A percentile compares a stretch with the other conserved stretches of the same genome.
These are phyloP conservation scores for Tagetes patula DNA, from an alignment of 129 eudicot species.

Conservation along the genomic window DNA sequence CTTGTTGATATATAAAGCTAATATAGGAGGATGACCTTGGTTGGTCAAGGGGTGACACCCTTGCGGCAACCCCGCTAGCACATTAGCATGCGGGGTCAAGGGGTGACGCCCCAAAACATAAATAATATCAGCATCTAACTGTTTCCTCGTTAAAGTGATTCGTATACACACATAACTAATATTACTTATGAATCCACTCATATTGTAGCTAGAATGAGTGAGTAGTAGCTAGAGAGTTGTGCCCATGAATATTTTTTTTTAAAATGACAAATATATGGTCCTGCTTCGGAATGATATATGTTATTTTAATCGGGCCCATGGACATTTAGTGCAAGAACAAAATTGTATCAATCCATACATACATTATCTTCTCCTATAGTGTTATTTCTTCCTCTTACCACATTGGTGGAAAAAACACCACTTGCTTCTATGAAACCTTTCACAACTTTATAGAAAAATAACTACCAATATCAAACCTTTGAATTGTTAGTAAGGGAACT, in stretches of 20 bases:
- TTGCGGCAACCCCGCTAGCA: no score
- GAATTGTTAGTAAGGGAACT: no score
- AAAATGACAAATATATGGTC: no score
- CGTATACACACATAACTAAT: not conserved
- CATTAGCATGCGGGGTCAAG: no score
- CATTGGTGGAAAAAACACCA: not conserved
- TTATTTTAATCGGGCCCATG: not conserved
- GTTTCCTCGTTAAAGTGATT: not conserved
- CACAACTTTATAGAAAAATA: not conserved
- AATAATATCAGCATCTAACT: no score
- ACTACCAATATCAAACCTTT: no score
- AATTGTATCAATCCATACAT: not conserved
- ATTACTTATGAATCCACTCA: not conserved
- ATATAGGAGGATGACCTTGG: not conserved
- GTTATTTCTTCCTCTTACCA: not conserved
- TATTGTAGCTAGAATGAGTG: no score
- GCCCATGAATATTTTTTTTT: no score
- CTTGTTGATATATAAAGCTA: not conserved
- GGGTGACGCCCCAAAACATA: no score
- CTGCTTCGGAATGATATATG: no score
- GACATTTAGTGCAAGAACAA: conserved; percentile 1
- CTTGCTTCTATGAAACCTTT: not conserved
- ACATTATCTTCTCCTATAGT: not conserved
- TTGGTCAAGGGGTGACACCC: no score
- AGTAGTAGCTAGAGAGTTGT: no score